Evolutionary conservation across 768 basidiomycete species (phyloP), one percentile per base, ranked within the genome.

Genomic region (Clitopilus hobsonii): DNA sequence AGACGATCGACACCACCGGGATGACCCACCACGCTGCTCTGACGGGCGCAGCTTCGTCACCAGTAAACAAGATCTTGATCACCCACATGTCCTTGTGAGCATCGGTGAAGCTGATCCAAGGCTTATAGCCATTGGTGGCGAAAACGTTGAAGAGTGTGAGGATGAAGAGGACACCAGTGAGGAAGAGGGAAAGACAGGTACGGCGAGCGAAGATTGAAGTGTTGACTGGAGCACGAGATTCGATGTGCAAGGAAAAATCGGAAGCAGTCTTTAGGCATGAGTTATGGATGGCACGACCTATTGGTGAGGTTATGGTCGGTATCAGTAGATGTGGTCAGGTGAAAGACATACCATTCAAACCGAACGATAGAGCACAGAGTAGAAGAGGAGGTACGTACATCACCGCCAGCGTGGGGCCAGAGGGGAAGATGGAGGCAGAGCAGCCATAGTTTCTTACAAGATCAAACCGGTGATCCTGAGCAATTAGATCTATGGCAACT

Each of bases 401-500:
- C 32, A 82, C 56, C 18, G 74, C 58, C 51, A 81, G 62, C 0
- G 75, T 72, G 8, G 75, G 62, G 1, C 67, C 63, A 2, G 80
- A 77, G 30, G 72, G 71, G 49, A 80, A 76, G 23, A 76, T 72
- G 2, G 77, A 72, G 8, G 77, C 76, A 14, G 66, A 65, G 60
- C 85, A 87, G 0, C 86, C 86, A 45, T 80, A 68, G 54, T 83
- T 77, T 65, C 80, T 72, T 20, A 76, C 67, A 55, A 89, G 76
- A 63, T 84, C 77, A 71, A 83, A 89, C 53, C 86, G 78, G 65
- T 81, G 79, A 54, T 82, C 80, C 63, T 86, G 84, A 24, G 77
- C 74, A 49, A 86, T 62, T 53, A 74, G 70, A 61, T 84, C 86
- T 88, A 54, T 6, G 18, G 23, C 22, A 23, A 52, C 20, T 52